Evolutionary conservation across 2,329 filamentous ascomycete species (phyloP).

Genomic region (Aspergillus pseudotamarii): DNA sequence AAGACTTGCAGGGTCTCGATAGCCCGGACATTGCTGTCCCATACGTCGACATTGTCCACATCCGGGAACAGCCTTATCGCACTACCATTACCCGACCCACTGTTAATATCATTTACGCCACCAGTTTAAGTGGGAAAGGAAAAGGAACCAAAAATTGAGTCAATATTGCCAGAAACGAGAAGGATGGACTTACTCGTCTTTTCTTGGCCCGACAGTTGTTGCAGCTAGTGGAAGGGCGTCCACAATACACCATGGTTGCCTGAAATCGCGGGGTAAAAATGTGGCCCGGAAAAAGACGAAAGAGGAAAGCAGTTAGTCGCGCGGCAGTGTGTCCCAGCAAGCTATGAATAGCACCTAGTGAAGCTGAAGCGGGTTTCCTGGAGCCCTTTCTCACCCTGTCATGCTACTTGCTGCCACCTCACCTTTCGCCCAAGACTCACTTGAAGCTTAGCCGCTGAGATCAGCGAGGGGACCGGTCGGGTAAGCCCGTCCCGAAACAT

Average conservation of each 20-base stretch:
- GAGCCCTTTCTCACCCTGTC: neutral
- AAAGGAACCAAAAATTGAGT: neutral
- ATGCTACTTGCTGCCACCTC: neutral
- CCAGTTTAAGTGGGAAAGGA: neutral
- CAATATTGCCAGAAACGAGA: neutral
- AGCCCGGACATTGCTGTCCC: neutral
- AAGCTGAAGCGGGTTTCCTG: neutral
- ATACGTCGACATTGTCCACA: neutral
- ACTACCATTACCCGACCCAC: neutral
- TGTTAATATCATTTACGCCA: neutral
- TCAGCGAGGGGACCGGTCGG: neutral
- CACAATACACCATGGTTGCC: neutral
- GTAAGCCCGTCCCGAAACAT: no score
- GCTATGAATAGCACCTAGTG: neutral
- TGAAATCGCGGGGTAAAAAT: neutral
- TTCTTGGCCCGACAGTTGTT: neutral
- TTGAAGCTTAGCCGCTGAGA: neutral
- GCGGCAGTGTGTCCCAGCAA: neutral
- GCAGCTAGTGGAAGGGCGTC: neutral
- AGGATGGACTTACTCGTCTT: neutral
- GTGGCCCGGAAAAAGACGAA: neutral
- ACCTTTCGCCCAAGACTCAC: neutral
- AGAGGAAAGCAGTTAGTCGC: neutral
- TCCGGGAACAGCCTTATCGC: neutral
- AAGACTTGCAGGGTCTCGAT: neutral